Base-by-base conservation (phyloP, 2,329 filamentous ascomycete species). In the Microcyclospora tardicrescens region DNA sequence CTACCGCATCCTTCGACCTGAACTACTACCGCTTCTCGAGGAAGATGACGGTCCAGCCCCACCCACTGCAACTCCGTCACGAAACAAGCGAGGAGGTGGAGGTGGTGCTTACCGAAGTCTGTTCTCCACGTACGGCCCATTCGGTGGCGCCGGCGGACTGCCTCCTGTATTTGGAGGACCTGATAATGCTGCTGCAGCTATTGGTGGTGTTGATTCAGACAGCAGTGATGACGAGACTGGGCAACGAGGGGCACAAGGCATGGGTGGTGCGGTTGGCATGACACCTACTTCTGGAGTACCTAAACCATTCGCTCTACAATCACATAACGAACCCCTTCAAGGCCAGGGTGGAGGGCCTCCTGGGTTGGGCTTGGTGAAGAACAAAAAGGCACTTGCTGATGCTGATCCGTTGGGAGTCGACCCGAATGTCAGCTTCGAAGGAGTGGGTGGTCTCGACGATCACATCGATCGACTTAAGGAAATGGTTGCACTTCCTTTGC, bases 391-490 rank as follows among this genome's bases (percentile, higher is more conserved):
- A 3, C 72, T 95, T 35, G 89, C 89, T 15, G 91, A 98, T 64
- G 84, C 87, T 3, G 91, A 96, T 56, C 91, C 91, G 33, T 72
- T 98, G 3, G 91, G 91, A 9, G 86, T 98, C 28, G 87, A 96
- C 56, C 68, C 89, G 55, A 89, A 77, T 53, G 85, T 98, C 44
- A 87, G 87, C 56, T 95, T 98, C 58, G 89, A 84, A 59, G 84
- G 87, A 48, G 87, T 98, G 40, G 91, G 91, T 55, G 91, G 91
- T 31, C 66, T 98, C 33, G 79, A 93, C 57, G 81, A 84, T 28
- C 89, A 96, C 57, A 95, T 98, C 56, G 86, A 95, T 57, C 85
- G 95, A 60, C 71, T 98, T 45, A 96, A 98, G 62, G 91, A 98
- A 64, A 98, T 98, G 91, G 89, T 98, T 13, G 83, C 89, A 48